phyloP scores from a whole-genome alignment of 768 basidiomycete genomes.

The Psilocybe cyanescens region DNA sequence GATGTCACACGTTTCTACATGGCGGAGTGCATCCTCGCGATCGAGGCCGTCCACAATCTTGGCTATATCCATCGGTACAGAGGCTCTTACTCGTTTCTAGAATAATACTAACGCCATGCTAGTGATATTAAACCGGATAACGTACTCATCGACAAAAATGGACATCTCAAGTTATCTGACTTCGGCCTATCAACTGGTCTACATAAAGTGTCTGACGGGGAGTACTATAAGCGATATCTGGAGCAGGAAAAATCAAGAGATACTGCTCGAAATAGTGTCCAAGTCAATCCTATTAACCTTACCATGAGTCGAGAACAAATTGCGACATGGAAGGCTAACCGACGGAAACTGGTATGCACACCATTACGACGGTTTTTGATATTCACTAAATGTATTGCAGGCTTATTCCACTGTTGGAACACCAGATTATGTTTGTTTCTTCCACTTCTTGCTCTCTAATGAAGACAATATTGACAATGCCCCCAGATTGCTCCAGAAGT shows the following conservation, averaged over 20 bases:
- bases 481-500: conserved; percentile 94
- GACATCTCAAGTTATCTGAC: conserved; percentile 97
- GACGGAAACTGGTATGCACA: conserved; percentile 81
- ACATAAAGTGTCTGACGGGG: conserved; percentile 94
- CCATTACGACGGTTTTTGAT: neutral
- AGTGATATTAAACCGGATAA: conserved; percentile 99
- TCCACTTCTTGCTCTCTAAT: neutral
- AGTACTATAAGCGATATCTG: conserved; percentile 90
- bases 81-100: neutral
- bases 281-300: conserved; percentile 96
- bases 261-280: conserved; percentile 88
- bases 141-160: conserved; percentile 95
- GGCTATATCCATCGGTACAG: conserved; percentile 97
- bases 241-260: conserved; percentile 73
- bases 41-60: conserved; percentile 97
- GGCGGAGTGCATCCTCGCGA: conserved; percentile 97
- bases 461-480: conserved; percentile 32
- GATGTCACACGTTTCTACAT: conserved; percentile 99
- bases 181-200: conserved; percentile 98
- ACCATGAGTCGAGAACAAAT: conserved; percentile 98
- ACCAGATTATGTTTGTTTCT: conserved; percentile 57
- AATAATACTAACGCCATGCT: conserved; percentile 9
- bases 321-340: conserved; percentile 98
- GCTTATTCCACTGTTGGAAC: conserved; percentile 91
- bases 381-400: conserved; percentile 37